Conservation (phyloP, 139 green algal species). For the Tetradesmus lagerheimii region DNA sequence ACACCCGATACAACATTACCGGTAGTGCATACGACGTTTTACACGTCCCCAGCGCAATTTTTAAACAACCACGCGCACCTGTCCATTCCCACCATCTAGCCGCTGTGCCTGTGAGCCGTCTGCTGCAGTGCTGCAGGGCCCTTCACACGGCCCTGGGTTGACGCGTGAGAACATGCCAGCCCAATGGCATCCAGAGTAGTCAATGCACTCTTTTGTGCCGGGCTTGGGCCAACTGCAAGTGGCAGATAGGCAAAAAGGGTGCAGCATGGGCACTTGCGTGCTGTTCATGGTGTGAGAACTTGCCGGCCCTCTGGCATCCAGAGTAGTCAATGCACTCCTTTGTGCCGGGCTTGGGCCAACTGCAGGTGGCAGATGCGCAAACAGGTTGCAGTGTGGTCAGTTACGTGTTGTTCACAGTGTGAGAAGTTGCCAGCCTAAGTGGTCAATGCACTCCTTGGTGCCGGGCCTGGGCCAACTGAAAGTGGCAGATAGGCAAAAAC, state of each 20-base stretch:
- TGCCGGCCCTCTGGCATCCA: constrained; percentile 35
- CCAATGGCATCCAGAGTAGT: constrained; percentile 34
- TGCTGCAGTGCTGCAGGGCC: not conserved
- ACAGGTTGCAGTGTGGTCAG: too few relatives aligned
- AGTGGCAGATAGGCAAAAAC: too few relatives aligned
- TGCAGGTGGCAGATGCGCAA: not conserved
- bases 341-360: constrained; percentile 41
- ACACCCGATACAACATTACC: too few relatives aligned
- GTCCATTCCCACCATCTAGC: not conserved
- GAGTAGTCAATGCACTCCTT: constrained; percentile 3
- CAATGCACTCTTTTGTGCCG: not conserved
- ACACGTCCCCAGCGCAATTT: too few relatives aligned
- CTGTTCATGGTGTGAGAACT: too few relatives aligned
- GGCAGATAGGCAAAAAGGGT: too few relatives aligned
- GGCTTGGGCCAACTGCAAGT: constrained; percentile 40
- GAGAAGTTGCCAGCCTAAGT: constrained; percentile 32
- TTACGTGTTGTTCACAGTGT: too few relatives aligned
- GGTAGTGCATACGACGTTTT: too few relatives aligned
- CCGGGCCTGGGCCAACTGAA: constrained; percentile 41
- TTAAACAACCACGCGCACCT: not conserved
- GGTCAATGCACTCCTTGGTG: not conserved
- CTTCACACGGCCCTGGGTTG: not conserved
- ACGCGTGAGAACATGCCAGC: constrained; percentile 25
- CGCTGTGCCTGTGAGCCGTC: not conserved
- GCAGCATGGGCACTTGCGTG: too few relatives aligned